These are phyloP conservation scores for Sugiyamaella novakii DNA, from an alignment of 1,139 yeast species.

Conservation along the genomic window DNA sequence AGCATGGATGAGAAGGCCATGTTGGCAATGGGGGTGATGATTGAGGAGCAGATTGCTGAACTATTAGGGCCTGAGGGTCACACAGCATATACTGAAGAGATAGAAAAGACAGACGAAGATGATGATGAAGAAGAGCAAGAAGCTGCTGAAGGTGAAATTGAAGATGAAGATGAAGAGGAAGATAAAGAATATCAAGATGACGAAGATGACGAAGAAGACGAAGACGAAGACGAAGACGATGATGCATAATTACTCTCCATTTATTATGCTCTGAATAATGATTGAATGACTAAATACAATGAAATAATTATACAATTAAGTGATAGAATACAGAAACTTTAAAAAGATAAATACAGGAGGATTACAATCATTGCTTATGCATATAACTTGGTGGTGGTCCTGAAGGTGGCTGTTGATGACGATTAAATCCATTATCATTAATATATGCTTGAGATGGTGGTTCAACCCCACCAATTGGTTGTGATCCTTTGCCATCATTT, in stretches of 20 bases:
- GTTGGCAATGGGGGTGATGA: slow-evolving; percentile 40
- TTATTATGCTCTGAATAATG: slow-evolving; percentile 6
- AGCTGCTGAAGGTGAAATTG: not conserved
- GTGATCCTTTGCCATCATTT: slow-evolving; percentile 16
- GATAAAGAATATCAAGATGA: not conserved
- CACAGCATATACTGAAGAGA: slow-evolving; percentile 27
- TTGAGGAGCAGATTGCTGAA: slow-evolving; percentile 39
- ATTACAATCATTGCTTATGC: too few relatives aligned
- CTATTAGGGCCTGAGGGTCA: slow-evolving; percentile 38
- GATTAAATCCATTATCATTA: slow-evolving; percentile 19
- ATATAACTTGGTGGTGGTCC: slow-evolving; percentile 2
- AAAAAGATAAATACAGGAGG: too few relatives aligned
- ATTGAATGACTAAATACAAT: slow-evolving; percentile 14
- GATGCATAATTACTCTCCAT: not conserved
- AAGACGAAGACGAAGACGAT: not conserved
- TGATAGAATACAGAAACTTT: too few relatives aligned
- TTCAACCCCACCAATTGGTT: not conserved
- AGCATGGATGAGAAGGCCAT: slow-evolving; percentile 40
- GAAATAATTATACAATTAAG: too few relatives aligned
- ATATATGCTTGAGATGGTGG: slow-evolving; percentile 15
- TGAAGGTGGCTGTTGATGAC: slow-evolving; percentile 12
- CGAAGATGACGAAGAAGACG: not conserved
- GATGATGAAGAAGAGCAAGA: slow-evolving; percentile 4
- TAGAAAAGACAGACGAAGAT: slow-evolving; percentile 12
- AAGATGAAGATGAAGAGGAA: not conserved